Conservation (phyloP, 2,329 filamentous ascomycete species). For the Colletotrichum plurivorum region DNA sequence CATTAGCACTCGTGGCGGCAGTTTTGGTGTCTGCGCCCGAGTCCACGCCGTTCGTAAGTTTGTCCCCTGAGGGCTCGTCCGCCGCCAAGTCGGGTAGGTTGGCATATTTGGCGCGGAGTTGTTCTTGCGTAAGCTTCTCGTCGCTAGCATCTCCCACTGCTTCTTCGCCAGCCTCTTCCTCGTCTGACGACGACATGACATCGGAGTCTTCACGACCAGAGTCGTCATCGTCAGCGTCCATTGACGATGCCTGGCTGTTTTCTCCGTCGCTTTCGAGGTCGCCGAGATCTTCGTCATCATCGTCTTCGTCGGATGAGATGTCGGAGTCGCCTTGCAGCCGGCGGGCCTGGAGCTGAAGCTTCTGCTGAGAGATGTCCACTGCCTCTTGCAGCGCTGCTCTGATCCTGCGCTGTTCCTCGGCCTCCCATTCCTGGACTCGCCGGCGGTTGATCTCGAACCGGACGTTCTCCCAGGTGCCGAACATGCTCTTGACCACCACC, state of each 20-base stretch:
- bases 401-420: slow-evolving; percentile 73
- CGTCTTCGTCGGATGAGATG: slow-evolving; percentile 60
- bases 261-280: slow-evolving; percentile 53
- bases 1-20: slow-evolving; percentile 44
- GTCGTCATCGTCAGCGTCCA: slow-evolving; percentile 56
- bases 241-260: slow-evolving; percentile 57
- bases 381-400: slow-evolving; percentile 81
- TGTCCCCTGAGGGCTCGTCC: slow-evolving; percentile 44
- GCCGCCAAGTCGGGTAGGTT: slow-evolving; percentile 67
- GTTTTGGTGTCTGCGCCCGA: background rate
- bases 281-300: slow-evolving; percentile 58
- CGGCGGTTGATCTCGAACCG: slow-evolving; percentile 72
- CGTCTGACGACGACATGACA: slow-evolving; percentile 74
- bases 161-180: slow-evolving; percentile 70
- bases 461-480: slow-evolving; percentile 76
- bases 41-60: slow-evolving; percentile 37
- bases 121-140: slow-evolving; percentile 77
- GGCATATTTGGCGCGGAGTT: slow-evolving; percentile 78
- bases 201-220: slow-evolving; percentile 55
- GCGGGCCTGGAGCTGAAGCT: slow-evolving; percentile 77
- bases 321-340: slow-evolving; percentile 69
- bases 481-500: slow-evolving; percentile 72
- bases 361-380: slow-evolving; percentile 78
- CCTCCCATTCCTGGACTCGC: slow-evolving; percentile 74
- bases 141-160: slow-evolving; percentile 63